Evolutionary conservation across 306 rosid genomes (phyloP).

Genomic region (Vachellia pachyceras): DNA sequence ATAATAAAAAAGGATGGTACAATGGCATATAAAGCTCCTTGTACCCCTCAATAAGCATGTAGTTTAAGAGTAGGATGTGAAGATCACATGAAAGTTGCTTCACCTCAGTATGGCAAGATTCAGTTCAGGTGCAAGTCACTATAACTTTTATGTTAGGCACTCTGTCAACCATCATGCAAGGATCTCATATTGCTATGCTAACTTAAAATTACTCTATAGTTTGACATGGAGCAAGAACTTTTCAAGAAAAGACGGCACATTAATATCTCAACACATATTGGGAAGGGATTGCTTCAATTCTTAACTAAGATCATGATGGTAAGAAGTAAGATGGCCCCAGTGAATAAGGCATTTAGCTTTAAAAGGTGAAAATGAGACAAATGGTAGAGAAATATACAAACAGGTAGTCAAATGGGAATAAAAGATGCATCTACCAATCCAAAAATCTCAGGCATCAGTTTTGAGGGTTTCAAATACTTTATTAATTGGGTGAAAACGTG

Average conservation of each 20-base stretch:
- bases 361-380: not conserved
- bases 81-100: not conserved
- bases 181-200: not conserved
- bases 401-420: not conserved
- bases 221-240: not conserved
- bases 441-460: not conserved
- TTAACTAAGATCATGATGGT: not conserved
- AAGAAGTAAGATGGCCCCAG: not conserved
- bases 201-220: not conserved
- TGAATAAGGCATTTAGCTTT: not conserved
- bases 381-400: not conserved
- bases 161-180: not conserved
- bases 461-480: not conserved
- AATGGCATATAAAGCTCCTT: too few species aligned
- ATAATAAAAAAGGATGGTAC: too few species aligned
- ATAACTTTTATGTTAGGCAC: not conserved
- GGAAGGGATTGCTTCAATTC: not conserved
- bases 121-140: not conserved
- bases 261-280: not conserved
- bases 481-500: not conserved
- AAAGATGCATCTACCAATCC: not conserved
- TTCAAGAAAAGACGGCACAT: not conserved
- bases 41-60: not conserved
- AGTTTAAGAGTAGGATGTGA: not conserved
- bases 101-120: not conserved